These are phyloP conservation scores for Nitzschia sp. DNA, from an alignment of 108 stramenopile genomes.

Conservation along the genomic window DNA sequence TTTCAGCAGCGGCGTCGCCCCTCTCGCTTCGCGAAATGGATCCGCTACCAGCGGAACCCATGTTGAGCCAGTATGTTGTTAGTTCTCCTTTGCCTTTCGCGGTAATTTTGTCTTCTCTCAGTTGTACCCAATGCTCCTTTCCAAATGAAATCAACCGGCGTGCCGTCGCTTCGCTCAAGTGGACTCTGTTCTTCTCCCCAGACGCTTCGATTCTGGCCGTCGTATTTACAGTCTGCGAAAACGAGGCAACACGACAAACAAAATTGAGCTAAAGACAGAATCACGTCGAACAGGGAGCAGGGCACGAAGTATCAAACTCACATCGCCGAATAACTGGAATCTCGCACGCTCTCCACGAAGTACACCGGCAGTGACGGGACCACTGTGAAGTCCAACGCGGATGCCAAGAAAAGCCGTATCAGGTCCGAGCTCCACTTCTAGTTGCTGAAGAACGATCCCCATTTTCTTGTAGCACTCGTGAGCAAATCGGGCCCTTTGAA, in stretches of 20 bases:
- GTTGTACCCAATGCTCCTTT: slow-evolving; percentile 36
- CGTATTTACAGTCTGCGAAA: slow-evolving; percentile 29
- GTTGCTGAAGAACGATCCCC: neutral
- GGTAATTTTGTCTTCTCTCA: slow-evolving; percentile 34
- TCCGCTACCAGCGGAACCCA: neutral
- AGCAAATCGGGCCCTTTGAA: slow-evolving; percentile 25
- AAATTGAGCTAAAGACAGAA: neutral
- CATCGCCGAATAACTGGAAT: slow-evolving; percentile 31
- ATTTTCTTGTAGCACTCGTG: slow-evolving; percentile 10
- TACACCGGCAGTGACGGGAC: slow-evolving; percentile 30
- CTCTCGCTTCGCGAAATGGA: neutral
- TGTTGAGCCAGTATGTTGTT: slow-evolving; percentile 48
- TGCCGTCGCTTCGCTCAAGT: slow-evolving; percentile 45
- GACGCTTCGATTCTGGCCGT: slow-evolving; percentile 53
- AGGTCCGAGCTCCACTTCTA: slow-evolving; percentile 24
- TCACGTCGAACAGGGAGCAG: neutral
- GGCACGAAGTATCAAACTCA: neutral
- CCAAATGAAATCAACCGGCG: slow-evolving; percentile 28
- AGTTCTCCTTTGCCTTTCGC: slow-evolving; percentile 62
- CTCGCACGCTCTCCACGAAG: slow-evolving; percentile 25
- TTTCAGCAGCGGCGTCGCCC: neutral
- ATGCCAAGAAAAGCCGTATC: slow-evolving; percentile 21
- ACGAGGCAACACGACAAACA: neutral
- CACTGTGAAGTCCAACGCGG: slow-evolving; percentile 17
- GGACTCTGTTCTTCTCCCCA: slow-evolving; percentile 41